phyloP scores from a whole-genome alignment of 2,329 filamentous ascomycete species.

The Sporothrix humicola region DNA sequence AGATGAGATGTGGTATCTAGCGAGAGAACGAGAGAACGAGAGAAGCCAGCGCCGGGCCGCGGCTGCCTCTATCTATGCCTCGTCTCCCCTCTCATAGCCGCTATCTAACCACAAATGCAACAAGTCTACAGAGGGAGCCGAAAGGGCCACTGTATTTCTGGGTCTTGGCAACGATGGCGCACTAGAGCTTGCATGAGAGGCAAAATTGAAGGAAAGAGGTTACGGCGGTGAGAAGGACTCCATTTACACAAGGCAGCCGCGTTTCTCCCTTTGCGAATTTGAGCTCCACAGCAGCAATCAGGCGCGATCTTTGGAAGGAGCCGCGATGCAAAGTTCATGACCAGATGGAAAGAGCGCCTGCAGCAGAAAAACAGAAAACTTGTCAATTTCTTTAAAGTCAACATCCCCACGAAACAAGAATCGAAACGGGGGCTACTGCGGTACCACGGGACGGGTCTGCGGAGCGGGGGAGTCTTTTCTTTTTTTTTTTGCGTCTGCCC shows the following conservation, averaged over 20 bases:
- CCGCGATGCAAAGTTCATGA: neutral
- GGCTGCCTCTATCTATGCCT: constrained; percentile 12
- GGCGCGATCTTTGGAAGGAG: neutral
- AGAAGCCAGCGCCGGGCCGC: neutral
- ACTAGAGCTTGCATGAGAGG: constrained; percentile 23
- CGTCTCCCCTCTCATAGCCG: constrained; percentile 10
- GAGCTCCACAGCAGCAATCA: too few relatives aligned
- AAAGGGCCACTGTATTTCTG: neutral
- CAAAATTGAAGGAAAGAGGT: neutral
- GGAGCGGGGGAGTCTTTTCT: neutral
- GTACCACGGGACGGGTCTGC: neutral
- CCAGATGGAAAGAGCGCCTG: neutral
- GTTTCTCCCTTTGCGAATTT: neutral
- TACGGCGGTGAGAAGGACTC: constrained; percentile 6
- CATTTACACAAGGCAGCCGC: neutral
- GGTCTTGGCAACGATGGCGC: constrained; percentile 16
- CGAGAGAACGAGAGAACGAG: neutral
- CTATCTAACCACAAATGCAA: constrained; percentile 24
- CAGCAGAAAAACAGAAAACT: neutral
- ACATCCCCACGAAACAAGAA: neutral
- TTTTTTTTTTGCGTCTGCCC: too few relatives aligned
- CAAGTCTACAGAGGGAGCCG: neutral
- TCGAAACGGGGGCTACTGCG: neutral
- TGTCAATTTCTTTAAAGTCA: neutral
- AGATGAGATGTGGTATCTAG: constrained; percentile 3